Base-by-base conservation (phyloP, 2,329 filamentous ascomycete species). In the Elsinoe fawcettii region DNA sequence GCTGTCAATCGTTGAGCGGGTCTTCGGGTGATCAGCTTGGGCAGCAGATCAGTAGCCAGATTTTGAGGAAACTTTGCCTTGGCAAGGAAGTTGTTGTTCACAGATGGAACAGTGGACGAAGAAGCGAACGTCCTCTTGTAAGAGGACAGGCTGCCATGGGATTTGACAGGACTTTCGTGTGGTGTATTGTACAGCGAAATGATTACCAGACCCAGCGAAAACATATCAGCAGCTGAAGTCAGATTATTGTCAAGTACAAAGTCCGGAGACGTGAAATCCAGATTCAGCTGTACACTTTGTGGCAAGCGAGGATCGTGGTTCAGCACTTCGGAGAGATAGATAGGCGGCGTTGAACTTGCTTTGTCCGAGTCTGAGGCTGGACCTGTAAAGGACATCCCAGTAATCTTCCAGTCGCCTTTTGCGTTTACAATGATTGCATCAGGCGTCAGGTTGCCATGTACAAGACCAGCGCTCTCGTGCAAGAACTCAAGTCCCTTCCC, bases 351-450 rank as follows among this genome's bases (percentile, higher is more conserved):
- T 3, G 88, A 86, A 2, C 88, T 87, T 23, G 68, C 64, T 7
- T 66, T 63, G 25, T 83, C 85, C 18, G 87, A 88, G 64, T 82
- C 81, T 64, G 90, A 87, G 51, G 88, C 83, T 12, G 90, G 88
- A 46, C 88, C 88, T 68, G 87, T 89, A 70, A 96, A 99, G 0
- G 87, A 83, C 37, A 99, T 80, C n/a, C 92, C 93, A 64, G 90
- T 92, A 60, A 99, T 88, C 71, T 99, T 99, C 93, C 93, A 99
- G 71, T 99, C 93, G 49, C 89, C 95, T 82, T 99, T 99, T 39
- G 88, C 83, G 73, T 99, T 99, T 71, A 99, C 84, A 63, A 96
- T 86, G 62, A 99, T 84, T 16, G 91, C 88, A 62, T 97, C 92
- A 0, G 93, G 93, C 0, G 91, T 97, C 62, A 99, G 72, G 68